Evolutionary conservation across 176 grass and related monocot species (phyloP).

Genomic region (Chrysopogon serrulatus): DNA sequence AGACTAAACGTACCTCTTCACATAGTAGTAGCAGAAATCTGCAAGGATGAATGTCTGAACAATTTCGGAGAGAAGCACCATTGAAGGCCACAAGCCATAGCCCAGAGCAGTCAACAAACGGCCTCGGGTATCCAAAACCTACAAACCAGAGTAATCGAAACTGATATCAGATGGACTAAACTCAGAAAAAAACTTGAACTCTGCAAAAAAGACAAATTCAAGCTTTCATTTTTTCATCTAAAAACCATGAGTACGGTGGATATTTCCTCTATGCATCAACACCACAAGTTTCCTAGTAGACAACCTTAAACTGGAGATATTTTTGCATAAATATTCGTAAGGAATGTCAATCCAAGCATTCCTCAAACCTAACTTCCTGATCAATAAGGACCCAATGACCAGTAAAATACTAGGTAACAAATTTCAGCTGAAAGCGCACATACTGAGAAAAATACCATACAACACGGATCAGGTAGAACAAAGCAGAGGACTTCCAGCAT

Average conservation of each 20-base stretch:
- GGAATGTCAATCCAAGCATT: background rate
- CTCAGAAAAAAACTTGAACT: background rate
- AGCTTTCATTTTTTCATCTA: background rate
- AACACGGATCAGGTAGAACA: background rate
- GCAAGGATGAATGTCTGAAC: conserved; percentile 99
- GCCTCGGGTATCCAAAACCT: conserved; percentile 94
- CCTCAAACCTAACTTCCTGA: background rate
- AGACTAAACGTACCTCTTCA: conserved; percentile 60
- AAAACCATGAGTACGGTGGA: background rate
- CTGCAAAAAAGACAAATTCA: background rate
- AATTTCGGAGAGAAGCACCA: conserved; percentile 89
- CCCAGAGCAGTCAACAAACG: conserved; percentile 85
- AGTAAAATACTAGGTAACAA: background rate
- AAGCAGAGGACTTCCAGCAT: background rate
- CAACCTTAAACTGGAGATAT: background rate
- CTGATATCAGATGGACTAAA: background rate
- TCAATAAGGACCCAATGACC: background rate
- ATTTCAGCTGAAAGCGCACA: background rate
- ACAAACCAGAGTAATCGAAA: background rate
- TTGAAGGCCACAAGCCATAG: conserved; percentile 86
- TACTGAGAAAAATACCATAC: background rate
- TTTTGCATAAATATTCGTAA: background rate
- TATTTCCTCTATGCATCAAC: background rate
- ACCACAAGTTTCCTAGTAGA: background rate
- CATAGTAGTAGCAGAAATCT: conserved; percentile 99